Percentiles rank a stretch among this genome's conserved stretches.
Evolutionary conservation across 768 basidiomycete species (phyloP).

Genomic region (Gloeophyllum trabeum): DNA sequence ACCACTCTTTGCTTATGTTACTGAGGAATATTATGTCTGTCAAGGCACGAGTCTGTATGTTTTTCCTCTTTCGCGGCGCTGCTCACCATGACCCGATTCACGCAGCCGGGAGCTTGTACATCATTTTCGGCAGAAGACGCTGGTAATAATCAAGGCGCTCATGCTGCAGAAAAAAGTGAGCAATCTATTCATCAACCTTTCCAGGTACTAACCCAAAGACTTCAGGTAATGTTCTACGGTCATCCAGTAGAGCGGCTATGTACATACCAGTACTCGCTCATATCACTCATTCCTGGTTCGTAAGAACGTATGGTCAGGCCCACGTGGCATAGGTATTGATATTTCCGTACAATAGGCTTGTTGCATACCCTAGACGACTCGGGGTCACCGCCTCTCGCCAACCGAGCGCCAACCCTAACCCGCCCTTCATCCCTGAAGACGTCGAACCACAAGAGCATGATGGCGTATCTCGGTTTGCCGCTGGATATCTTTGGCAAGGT

Average conservation of each 20-base stretch:
- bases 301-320: not conserved
- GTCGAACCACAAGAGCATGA: slow-evolving; percentile 83
- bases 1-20: slow-evolving; percentile 2
- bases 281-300: slow-evolving; percentile 83
- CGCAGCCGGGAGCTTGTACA: slow-evolving; percentile 86
- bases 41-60: slow-evolving; percentile 64
- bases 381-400: slow-evolving; percentile 72
- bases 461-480: slow-evolving; percentile 89
- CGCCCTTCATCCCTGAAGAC: slow-evolving; percentile 76
- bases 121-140: slow-evolving; percentile 83
- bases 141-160: slow-evolving; percentile 89
- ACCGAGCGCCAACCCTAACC: slow-evolving; percentile 47
- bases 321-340: not conserved
- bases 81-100: slow-evolving; percentile 3
- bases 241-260: slow-evolving; percentile 94
- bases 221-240: slow-evolving; percentile 85
- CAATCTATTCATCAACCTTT: slow-evolving; percentile 3
- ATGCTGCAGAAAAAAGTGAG: slow-evolving; percentile 85
- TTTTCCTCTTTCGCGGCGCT: not conserved
- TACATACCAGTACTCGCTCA: slow-evolving; percentile 96
- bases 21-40: slow-evolving; percentile 8
- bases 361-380: slow-evolving; percentile 86
- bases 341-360: slow-evolving; percentile 43
- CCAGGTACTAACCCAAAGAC: slow-evolving; percentile 1
- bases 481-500: slow-evolving; percentile 91